Percentiles rank a stretch among this genome's conserved stretches.
Conservation (phyloP, 2,329 filamentous ascomycete species). For the Trichoderma guizhouense region DNA sequence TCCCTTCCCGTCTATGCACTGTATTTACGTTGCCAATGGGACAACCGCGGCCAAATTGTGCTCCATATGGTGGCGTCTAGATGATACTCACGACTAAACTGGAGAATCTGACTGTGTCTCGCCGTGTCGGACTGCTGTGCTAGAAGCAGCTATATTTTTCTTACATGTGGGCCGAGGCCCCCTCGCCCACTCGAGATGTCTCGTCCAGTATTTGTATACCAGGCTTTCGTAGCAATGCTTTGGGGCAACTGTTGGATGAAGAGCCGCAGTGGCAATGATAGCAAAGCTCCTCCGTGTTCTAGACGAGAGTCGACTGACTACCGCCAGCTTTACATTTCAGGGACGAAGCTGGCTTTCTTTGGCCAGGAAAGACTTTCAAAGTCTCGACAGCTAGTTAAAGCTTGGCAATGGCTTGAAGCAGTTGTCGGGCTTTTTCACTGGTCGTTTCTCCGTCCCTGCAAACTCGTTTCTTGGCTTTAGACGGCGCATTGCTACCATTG, state of each 20-base stretch:
- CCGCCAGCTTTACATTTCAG: neutral
- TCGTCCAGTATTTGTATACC: neutral
- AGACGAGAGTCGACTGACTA: neutral
- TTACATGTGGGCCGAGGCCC: neutral
- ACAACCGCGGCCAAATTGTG: neutral
- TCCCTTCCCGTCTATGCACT: neutral
- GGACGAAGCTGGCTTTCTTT: neutral
- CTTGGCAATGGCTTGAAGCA: neutral
- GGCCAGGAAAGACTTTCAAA: neutral
- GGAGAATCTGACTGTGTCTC: constrained; percentile 6
- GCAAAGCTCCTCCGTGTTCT: neutral
- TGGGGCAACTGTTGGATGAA: neutral
- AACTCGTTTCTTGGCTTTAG: neutral
- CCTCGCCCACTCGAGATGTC: neutral
- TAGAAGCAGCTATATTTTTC: neutral
- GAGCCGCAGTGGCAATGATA: neutral
- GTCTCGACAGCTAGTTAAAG: neutral
- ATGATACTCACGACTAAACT: neutral
- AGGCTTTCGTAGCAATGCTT: neutral
- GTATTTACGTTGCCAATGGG: neutral
- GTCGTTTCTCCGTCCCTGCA: neutral
- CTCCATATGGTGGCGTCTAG: constrained; percentile 7
- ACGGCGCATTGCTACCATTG: neutral
- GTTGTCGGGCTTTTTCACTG: neutral
- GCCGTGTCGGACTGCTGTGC: neutral